Evolutionary conservation across 352 stramenopile species (phyloP).

Genomic region (Phytophthora pistaciae): DNA sequence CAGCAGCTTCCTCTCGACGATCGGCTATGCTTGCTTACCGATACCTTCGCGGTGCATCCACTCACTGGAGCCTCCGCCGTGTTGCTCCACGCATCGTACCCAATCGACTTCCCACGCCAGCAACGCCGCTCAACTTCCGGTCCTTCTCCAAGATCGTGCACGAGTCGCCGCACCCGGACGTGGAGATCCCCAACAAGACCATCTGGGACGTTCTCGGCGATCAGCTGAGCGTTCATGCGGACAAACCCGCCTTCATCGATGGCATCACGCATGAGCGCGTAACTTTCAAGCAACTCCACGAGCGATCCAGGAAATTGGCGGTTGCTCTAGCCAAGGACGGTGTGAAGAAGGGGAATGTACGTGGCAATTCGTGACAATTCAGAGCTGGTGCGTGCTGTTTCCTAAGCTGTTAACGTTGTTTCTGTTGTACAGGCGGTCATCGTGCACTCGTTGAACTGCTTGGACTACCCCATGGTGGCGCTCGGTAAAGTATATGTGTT

Average conservation of each 20-base stretch:
- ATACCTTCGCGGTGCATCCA: too few relatives aligned
- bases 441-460: constrained; percentile 75
- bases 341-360: constrained; percentile 49
- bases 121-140: too few relatives aligned
- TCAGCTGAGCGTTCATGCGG: constrained; percentile 23
- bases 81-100: too few relatives aligned
- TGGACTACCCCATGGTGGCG: constrained; percentile 67
- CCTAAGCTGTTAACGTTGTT: constrained; percentile 4
- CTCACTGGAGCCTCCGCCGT: too few relatives aligned
- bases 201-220: constrained; percentile 51
- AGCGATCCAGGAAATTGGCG: constrained; percentile 31
- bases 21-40: too few relatives aligned
- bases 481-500: constrained; percentile 43
- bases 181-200: constrained; percentile 40
- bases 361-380: constrained; percentile 1
- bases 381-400: background rate
- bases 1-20: too few relatives aligned
- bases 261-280: constrained; percentile 44
- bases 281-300: constrained; percentile 44
- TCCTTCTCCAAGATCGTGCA: constrained; percentile 32
- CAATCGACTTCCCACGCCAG: too few relatives aligned
- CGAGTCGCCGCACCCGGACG: constrained; percentile 37
- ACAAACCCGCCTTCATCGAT: constrained; percentile 46
- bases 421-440: constrained; percentile 26
- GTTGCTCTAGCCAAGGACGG: constrained; percentile 42